Conservation (phyloP, 2,329 filamentous ascomycete species). For the Colletotrichum magnum region DNA sequence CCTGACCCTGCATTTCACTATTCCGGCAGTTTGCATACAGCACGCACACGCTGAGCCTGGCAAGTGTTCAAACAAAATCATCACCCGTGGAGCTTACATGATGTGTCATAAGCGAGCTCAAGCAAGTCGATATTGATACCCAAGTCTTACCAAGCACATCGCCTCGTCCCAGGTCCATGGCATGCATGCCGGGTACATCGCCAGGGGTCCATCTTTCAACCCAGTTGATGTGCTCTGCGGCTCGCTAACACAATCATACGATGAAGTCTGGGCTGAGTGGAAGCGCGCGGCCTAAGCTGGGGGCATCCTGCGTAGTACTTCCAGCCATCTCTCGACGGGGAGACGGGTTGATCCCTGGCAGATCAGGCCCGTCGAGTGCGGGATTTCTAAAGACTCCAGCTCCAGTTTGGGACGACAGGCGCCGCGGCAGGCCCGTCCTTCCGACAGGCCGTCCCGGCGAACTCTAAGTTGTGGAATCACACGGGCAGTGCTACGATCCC, state of each 20-base stretch:
- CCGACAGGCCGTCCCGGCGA: conserved; percentile 22
- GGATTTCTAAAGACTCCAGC: conserved; percentile 10
- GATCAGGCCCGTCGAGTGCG: background rate
- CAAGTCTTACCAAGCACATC: conserved; percentile 13
- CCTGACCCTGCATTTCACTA: background rate
- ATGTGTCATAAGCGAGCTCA: conserved; percentile 11
- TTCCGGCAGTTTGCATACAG: background rate
- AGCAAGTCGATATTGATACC: conserved; percentile 8
- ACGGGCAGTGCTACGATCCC: conserved; percentile 12
- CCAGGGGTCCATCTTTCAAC: background rate
- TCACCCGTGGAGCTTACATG: conserved; percentile 4
- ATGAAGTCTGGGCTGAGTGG: background rate
- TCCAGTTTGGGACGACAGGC: conserved; percentile 1
- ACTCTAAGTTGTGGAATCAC: conserved; percentile 21
- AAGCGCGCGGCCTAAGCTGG: background rate
- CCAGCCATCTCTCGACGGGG: too few relatives aligned
- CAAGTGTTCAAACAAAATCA: background rate
- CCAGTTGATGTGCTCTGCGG: background rate
- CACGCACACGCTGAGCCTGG: too few relatives aligned
- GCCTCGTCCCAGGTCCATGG: conserved; percentile 7
- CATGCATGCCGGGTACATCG: background rate
- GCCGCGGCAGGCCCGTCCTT: conserved; percentile 4
- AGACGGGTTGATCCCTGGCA: too few relatives aligned
- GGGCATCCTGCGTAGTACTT: conserved; percentile 1
- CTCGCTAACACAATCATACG: conserved; percentile 1